Base-by-base conservation (phyloP, 1,284 basidiomycete genomes). In the Ustilago crameri region DNA sequence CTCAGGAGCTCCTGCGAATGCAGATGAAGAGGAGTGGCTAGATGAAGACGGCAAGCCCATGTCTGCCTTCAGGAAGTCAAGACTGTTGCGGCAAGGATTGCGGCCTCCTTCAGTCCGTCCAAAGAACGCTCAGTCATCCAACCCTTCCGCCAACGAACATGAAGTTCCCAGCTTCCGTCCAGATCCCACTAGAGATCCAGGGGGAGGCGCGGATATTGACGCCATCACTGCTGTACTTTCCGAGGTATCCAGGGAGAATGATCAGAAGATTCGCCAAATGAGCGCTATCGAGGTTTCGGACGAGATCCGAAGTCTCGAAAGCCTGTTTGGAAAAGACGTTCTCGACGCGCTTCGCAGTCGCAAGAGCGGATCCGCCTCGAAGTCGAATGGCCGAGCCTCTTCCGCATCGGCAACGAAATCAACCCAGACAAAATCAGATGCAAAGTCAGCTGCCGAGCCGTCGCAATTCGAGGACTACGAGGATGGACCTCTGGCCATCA, bases 401-500 rank as follows among this genome's bases (percentile, higher is more conserved):
- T 9, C 18, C 26, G 41, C 14, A 15, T 26, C 57, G 45, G 14
- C 49, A 20, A n/a, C 51, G 12, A 24, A 43, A 87, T 87, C 50
- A 83, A 83, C 9, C 80, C 85, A 23, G 85, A 9, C 5, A 73
- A 87, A n/a, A 24, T 80, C 76, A 49, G 40, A 41, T 42, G 27
- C 46, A 18, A 34, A 47, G 30, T 62, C 27, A n/a, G 48, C 24
- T 57, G 17, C 24, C 24, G 41, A 23, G 45, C 9, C 35, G 47
- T 18, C 53, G 43, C 27, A 57, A 30, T 23, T 41, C 45, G 34
- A 87, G 27, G 85, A 86, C 4, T 90, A 90, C 59, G 89, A 91
- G 77, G 91, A 91, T 5, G 90, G 90, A 0, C 89, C 92, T 5
- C 91, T 93, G 80, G 87, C 90, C 70, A 94, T 95, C 71, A 90